Percentiles rank a stretch among this genome's conserved stretches.
These are phyloP conservation scores for Inonotus obliquus DNA, from an alignment of 1,284 basidiomycete species.

Conservation along the genomic window DNA sequence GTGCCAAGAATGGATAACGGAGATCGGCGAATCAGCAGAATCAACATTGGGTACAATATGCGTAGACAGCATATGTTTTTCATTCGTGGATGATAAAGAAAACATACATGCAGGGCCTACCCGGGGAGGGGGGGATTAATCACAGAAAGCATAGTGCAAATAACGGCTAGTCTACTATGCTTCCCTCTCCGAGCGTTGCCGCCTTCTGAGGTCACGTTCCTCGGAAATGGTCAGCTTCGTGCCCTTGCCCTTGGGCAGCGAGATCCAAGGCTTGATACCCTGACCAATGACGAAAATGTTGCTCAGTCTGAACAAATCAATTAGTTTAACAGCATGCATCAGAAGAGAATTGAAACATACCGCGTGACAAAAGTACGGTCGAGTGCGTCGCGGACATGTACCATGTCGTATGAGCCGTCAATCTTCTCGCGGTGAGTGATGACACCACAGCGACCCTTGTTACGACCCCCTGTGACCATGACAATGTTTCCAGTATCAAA, in stretches of 20 bases:
- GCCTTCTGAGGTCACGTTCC: slow-evolving; percentile 79
- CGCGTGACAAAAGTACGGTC: slow-evolving; percentile 96
- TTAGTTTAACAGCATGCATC: slow-evolving; percentile 1
- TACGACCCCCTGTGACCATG: slow-evolving; percentile 98
- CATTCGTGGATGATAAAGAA: not conserved
- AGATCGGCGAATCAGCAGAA: too few species aligned
- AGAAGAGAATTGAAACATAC: slow-evolving; percentile 41
- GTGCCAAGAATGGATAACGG: too few species aligned
- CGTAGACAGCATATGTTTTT: not conserved
- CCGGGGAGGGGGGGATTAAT: slow-evolving; percentile 1
- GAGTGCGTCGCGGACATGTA: slow-evolving; percentile 94
- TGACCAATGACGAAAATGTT: slow-evolving; percentile 99
- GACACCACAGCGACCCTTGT: slow-evolving; percentile 97
- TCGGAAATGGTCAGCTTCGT: slow-evolving; percentile 89
- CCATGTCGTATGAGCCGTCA: slow-evolving; percentile 96
- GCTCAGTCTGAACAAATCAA: slow-evolving; percentile 59
- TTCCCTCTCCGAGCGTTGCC: slow-evolving; percentile 52
- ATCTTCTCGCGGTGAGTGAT: slow-evolving; percentile 97
- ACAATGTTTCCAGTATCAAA: slow-evolving; percentile 98
- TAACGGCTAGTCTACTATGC: slow-evolving; percentile 36
- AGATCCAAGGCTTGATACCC: slow-evolving; percentile 94
- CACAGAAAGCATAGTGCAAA: slow-evolving; percentile 10
- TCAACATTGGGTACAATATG: too few species aligned
- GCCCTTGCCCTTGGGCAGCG: slow-evolving; percentile 97
- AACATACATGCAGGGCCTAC: slow-evolving; percentile 17